Evolutionary conservation across 495 filamentous ascomycete genomes (phyloP), one percentile per base, ranked within the genome.

Genomic region (Hyphodiscus hymeniophilus): DNA sequence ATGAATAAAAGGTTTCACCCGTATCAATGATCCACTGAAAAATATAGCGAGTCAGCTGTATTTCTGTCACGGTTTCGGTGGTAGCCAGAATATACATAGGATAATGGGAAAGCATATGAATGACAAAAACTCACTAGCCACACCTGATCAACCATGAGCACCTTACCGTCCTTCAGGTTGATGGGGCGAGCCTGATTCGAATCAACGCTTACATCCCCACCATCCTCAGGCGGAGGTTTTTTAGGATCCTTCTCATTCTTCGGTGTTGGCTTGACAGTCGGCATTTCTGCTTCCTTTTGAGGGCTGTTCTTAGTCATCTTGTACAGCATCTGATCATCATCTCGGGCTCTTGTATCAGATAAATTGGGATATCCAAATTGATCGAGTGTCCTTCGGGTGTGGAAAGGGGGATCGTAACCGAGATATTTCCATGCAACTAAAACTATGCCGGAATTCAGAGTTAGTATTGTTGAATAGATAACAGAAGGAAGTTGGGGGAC

Each of bases 261-360:
- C 10, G 26, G 26, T 10, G 4, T 10, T 28, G 26, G 5, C 10
- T 28, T 28, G 26, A 5, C 4, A 28, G 26, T 28, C 5, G 26
- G 26, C 4, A 28, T 28, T 10, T 28, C 26, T 10, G 4, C 26
- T 28, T n/a, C 26, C 10, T 4, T 28, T 10, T 10, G 26, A 10
- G 26, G 26, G 26, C 4, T 5, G 10, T 28, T 65, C 52, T 76
- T 78, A 0, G 81, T 85, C 1, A 80, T 69, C 48, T 84, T 84
- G 64, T 81, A 85, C 3, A 84, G 62, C 74, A 85, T 82, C 57
- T 85, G 81, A 30, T 85, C 81, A 38, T 80, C 77, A 34, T 85
- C 81, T 21, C 80, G 67, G 0, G 77, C 73, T 21, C 75, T 62
- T 0, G 81, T 82, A 16, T 82, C 80, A 15, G 71, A 64, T 0